These are phyloP conservation scores for Globisporangium radiosum DNA, from an alignment of 352 stramenopile genomes.

Conservation along the genomic window DNA sequence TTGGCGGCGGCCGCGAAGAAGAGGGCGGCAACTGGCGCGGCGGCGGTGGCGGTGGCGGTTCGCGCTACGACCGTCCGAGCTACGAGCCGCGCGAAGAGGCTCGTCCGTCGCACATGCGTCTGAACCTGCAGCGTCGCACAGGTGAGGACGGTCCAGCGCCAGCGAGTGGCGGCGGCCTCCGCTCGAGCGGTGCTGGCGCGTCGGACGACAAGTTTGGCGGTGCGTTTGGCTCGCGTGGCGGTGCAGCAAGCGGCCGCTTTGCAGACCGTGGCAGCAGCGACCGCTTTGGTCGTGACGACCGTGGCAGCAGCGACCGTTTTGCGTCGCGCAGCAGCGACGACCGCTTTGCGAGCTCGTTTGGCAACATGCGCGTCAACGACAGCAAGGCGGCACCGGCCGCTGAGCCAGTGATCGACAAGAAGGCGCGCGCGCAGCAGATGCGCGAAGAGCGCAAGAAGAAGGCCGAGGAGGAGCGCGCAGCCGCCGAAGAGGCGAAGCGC, in stretches of 20 bases:
- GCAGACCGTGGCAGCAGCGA: slow-evolving; percentile 12
- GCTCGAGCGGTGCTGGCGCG: neutral
- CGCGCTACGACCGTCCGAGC: slow-evolving; percentile 65
- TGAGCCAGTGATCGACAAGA: slow-evolving; percentile 35
- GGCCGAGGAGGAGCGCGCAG: slow-evolving; percentile 63
- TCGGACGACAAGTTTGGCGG: slow-evolving; percentile 47
- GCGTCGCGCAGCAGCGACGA: slow-evolving; percentile 14
- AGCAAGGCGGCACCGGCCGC: slow-evolving; percentile 7
- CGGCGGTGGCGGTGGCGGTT: slow-evolving; percentile 19
- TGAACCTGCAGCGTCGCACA: slow-evolving; percentile 62
- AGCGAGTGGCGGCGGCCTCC: slow-evolving; percentile 14
- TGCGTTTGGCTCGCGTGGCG: slow-evolving; percentile 28
- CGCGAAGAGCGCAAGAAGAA: slow-evolving; percentile 81
- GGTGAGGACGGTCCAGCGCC: slow-evolving; percentile 18
- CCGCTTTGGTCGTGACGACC: slow-evolving; percentile 23
- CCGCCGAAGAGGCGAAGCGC: slow-evolving; percentile 57
- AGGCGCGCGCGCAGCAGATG: slow-evolving; percentile 47
- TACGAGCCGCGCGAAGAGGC: slow-evolving; percentile 54
- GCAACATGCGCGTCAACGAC: slow-evolving; percentile 37
- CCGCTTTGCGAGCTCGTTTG: slow-evolving; percentile 30
- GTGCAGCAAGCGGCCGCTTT: slow-evolving; percentile 13
- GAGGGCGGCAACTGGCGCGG: slow-evolving; percentile 6
- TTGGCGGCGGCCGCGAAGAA: slow-evolving; percentile 11
- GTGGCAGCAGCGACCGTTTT: too few species aligned
- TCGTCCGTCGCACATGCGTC: slow-evolving; percentile 65